phyloP scores from a whole-genome alignment of 108 stramenopile species.

The Cyclotella sp. region DNA sequence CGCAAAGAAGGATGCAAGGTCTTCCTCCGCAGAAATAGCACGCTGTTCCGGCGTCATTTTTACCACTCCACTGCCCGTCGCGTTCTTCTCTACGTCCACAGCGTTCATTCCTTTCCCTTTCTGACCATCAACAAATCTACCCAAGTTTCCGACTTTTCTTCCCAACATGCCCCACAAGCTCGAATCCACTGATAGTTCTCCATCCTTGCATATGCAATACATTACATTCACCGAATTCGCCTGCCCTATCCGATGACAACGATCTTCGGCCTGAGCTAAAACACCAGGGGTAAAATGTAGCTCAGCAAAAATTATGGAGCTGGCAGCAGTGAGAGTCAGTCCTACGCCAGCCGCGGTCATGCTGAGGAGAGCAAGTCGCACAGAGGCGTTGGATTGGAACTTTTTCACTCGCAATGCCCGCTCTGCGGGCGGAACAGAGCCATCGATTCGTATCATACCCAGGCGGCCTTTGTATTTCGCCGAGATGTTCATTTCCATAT shows the following conservation, averaged over 20 bases:
- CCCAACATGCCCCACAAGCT: conserved; percentile 82
- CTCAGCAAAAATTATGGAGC: conserved; percentile 77
- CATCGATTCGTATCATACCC: conserved; percentile 89
- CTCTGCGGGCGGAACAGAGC: conserved; percentile 73
- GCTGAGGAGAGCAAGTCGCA: conserved; percentile 80
- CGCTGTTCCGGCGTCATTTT: background rate
- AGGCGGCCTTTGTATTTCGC: conserved; percentile 60
- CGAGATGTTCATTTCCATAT: conserved; percentile 59
- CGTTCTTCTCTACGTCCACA: conserved; percentile 9
- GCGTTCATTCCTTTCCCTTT: conserved; percentile 46
- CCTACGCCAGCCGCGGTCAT: conserved; percentile 95
- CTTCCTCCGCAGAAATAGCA: conserved; percentile 47
- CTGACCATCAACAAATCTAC: conserved; percentile 75
- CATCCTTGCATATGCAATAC: conserved; percentile 82
- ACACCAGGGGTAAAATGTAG: conserved; percentile 90
- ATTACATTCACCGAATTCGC: conserved; percentile 78
- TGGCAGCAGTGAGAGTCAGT: conserved; percentile 91
- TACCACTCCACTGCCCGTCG: background rate
- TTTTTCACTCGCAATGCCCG: conserved; percentile 77
- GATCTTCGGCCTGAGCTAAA: conserved; percentile 94
- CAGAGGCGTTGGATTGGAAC: conserved; percentile 78
- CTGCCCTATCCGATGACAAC: conserved; percentile 95
- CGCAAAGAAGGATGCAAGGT: conserved; percentile 52
- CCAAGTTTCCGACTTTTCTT: conserved; percentile 71
- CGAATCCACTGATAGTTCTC: conserved; percentile 65